Conservation (phyloP, 2,329 filamentous ascomycete species). For the Emydomyces testavorans region DNA sequence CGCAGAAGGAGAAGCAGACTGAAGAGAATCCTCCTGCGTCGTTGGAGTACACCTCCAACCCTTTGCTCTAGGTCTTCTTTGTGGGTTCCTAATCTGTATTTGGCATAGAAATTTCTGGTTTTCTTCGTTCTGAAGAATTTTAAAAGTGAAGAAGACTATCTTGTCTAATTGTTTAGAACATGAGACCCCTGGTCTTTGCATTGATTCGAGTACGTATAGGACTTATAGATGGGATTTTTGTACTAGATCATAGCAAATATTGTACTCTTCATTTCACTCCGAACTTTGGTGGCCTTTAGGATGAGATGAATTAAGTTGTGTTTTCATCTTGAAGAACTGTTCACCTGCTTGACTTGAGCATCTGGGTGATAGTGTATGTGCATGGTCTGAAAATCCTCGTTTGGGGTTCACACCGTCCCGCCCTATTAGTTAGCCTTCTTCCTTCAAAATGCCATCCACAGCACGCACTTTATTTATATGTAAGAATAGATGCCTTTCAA, state of each 20-base stretch:
- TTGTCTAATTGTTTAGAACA: not conserved
- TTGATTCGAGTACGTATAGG: slow-evolving; percentile 8
- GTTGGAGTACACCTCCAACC: slow-evolving; percentile 53
- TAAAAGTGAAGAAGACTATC: not conserved
- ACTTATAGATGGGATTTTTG: slow-evolving; percentile 1
- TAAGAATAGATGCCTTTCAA: too few relatives aligned
- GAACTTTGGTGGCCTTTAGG: too few relatives aligned
- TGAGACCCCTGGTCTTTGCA: not conserved
- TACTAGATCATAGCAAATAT: not conserved
- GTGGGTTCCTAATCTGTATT: not conserved
- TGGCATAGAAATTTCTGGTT: slow-evolving; percentile 3
- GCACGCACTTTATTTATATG: too few relatives aligned
- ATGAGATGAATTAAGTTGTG: too few relatives aligned
- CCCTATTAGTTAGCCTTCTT: too few relatives aligned
- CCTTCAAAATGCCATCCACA: too few relatives aligned
- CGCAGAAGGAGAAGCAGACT: slow-evolving; percentile 35
- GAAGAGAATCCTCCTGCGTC: slow-evolving; percentile 33
- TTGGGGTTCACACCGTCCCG: too few relatives aligned
- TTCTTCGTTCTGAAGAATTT: not conserved
- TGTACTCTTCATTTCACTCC: too few relatives aligned
- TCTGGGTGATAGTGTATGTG: too few relatives aligned
- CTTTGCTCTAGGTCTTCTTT: slow-evolving; percentile 42
- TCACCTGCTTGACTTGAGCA: too few relatives aligned
- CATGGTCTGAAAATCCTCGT: too few relatives aligned
- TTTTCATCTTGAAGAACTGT: too few relatives aligned